Evolutionary conservation across 371 early-diverging fungal genomes (phyloP).

Genomic region (Circinella umbellata): DNA sequence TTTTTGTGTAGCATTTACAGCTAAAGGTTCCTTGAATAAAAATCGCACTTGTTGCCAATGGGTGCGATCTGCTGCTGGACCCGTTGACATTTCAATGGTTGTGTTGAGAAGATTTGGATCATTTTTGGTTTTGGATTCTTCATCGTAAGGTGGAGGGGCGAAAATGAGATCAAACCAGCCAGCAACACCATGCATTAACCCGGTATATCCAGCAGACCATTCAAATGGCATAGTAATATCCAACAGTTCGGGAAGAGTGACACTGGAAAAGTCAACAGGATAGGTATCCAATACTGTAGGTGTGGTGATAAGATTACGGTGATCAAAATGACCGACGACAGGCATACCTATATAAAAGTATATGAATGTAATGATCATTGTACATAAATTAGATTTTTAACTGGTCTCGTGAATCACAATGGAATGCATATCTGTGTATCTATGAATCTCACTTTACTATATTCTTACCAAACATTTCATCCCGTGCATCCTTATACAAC

Average conservation of each 20-base stretch:
- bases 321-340: constrained; percentile 95
- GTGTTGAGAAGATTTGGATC: constrained; percentile 22
- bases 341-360: constrained; percentile 65
- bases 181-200: constrained; percentile 93
- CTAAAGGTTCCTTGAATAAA: constrained; percentile 92
- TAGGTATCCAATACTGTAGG: constrained; percentile 55
- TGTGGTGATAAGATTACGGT: constrained; percentile 77
- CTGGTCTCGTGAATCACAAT: too few species aligned
- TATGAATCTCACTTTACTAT: background rate
- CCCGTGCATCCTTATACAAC: constrained; percentile 78
- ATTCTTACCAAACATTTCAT: constrained; percentile 80
- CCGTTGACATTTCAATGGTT: constrained; percentile 77
- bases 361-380: constrained; percentile 9
- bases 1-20: constrained; percentile 89
- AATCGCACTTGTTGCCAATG: constrained; percentile 99
- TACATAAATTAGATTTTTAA: constrained; percentile 18
- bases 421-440: too few species aligned
- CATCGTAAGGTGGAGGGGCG: constrained; percentile 47
- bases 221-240: constrained; percentile 86
- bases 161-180: constrained; percentile 97
- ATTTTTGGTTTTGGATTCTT: constrained; percentile 13
- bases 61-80: constrained; percentile 85
- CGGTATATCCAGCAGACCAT: constrained; percentile 88
- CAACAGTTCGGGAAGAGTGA: constrained; percentile 75
- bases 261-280: constrained; percentile 84